Conservation (phyloP, 129 eudicot species). For the Flaveria ramosissima region DNA sequence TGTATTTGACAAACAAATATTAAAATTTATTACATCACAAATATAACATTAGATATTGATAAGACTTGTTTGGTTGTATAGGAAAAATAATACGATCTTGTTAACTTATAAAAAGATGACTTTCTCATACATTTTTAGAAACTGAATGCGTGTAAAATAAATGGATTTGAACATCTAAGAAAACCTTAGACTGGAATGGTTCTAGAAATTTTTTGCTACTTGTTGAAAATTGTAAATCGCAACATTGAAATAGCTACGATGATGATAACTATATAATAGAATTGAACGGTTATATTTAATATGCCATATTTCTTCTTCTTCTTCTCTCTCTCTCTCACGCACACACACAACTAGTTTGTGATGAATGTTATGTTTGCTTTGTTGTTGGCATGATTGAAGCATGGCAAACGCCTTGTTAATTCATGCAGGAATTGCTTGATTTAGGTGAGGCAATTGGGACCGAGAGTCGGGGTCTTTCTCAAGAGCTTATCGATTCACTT, state of each 20-base stretch:
- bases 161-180: neutral
- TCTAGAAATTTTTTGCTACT: no score
- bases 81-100: neutral
- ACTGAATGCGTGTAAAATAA: no score
- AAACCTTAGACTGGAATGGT: no score
- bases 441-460: constrained; percentile 89
- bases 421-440: constrained; percentile 77
- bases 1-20: no score
- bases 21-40: no score
- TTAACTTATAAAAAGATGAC: neutral
- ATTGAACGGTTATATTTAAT: neutral
- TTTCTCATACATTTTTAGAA: no score
- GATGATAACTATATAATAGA: no score
- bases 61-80: neutral
- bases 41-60: no score
- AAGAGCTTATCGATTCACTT: constrained; percentile 69
- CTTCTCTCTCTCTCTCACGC: neutral
- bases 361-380: neutral
- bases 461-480: constrained; percentile 82
- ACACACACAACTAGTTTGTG: neutral
- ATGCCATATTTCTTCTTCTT: neutral
- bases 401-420: neutral
- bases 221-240: no score
- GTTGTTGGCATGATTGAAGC: neutral
- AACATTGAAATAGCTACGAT: no score